These are phyloP conservation scores for Scedosporium minutisporum DNA, from an alignment of 2,329 filamentous ascomycete genomes.

Conservation along the genomic window DNA sequence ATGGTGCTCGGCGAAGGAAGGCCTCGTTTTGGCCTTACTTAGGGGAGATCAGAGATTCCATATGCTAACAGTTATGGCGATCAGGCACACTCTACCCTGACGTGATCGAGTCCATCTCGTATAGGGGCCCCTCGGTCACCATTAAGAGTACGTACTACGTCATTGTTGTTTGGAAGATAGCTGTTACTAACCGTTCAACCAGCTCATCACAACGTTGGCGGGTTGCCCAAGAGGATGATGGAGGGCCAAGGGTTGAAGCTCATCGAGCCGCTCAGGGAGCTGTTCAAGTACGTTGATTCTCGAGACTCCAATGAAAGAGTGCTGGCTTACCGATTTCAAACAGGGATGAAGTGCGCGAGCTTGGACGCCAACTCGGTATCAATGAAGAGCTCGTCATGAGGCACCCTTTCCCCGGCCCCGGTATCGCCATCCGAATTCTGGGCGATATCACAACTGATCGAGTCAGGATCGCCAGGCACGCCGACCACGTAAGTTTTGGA, in stretches of 20 bases:
- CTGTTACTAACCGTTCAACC: background rate
- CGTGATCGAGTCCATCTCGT: slow-evolving; percentile 38
- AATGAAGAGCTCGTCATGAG: slow-evolving; percentile 21
- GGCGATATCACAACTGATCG: slow-evolving; percentile 75
- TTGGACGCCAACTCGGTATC: slow-evolving; percentile 22
- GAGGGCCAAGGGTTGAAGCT: slow-evolving; percentile 46
- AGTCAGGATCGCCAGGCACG: slow-evolving; percentile 68
- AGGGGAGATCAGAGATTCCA: too few species aligned
- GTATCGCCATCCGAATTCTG: slow-evolving; percentile 67
- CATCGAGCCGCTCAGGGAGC: slow-evolving; percentile 68
- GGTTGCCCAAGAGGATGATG: slow-evolving; percentile 47
- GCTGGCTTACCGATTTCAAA: slow-evolving; percentile 2
- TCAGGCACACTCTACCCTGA: slow-evolving; percentile 40
- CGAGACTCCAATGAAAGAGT: background rate
- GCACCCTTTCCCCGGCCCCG: slow-evolving; percentile 29
- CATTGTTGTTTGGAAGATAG: background rate
- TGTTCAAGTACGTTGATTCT: slow-evolving; percentile 71
- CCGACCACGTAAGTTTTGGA: slow-evolving; percentile 40
- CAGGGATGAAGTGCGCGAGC: slow-evolving; percentile 16
- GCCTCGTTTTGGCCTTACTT: too few species aligned
- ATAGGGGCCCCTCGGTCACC: slow-evolving; percentile 39
- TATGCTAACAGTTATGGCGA: background rate
- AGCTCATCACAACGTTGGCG: slow-evolving; percentile 62
- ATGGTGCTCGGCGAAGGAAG: too few species aligned
- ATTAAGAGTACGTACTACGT: slow-evolving; percentile 29